phyloP scores from a whole-genome alignment of 2,329 filamentous ascomycete genomes.

The Alternaria dauci region DNA sequence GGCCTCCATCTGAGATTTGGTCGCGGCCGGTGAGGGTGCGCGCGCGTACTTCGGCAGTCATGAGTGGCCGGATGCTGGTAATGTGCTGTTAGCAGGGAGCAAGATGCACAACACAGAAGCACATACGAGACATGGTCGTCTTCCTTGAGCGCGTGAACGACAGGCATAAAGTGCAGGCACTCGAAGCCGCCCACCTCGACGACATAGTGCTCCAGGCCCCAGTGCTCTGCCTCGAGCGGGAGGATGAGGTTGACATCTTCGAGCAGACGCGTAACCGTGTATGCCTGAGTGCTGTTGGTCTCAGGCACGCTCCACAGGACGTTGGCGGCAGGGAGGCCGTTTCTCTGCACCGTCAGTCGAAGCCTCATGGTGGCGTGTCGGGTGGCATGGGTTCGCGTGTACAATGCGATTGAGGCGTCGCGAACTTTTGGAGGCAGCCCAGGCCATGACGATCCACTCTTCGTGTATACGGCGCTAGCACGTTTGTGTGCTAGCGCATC shows the following conservation, averaged over 20 bases:
- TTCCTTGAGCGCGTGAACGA: slow-evolving; percentile 75
- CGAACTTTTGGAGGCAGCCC: slow-evolving; percentile 16
- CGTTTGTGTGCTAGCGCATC: background rate
- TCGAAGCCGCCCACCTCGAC: slow-evolving; percentile 84
- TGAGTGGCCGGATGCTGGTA: slow-evolving; percentile 77
- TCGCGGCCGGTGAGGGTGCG: slow-evolving; percentile 78
- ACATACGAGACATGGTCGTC: slow-evolving; percentile 84
- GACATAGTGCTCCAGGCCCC: slow-evolving; percentile 89
- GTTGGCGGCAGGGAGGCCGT: slow-evolving; percentile 49
- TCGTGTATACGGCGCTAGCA: background rate
- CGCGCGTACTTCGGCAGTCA: slow-evolving; percentile 75
- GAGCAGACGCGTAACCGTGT: slow-evolving; percentile 77
- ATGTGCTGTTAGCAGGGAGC: slow-evolving; percentile 11
- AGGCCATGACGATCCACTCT: slow-evolving; percentile 7
- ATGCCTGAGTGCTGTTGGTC: slow-evolving; percentile 39
- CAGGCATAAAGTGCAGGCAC: slow-evolving; percentile 82
- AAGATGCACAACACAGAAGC: background rate
- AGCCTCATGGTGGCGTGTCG: slow-evolving; percentile 45
- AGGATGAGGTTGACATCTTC: slow-evolving; percentile 80
- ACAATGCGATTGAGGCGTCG: background rate
- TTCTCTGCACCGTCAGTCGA: slow-evolving; percentile 48
- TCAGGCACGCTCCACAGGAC: slow-evolving; percentile 49
- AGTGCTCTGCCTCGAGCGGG: slow-evolving; percentile 80
- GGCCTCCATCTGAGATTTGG: slow-evolving; percentile 81
- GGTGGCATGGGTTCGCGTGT: slow-evolving; percentile 11